Evolutionary conservation across 2,329 filamentous ascomycete species (phyloP).

Genomic region (Botryotinia calthae): DNA sequence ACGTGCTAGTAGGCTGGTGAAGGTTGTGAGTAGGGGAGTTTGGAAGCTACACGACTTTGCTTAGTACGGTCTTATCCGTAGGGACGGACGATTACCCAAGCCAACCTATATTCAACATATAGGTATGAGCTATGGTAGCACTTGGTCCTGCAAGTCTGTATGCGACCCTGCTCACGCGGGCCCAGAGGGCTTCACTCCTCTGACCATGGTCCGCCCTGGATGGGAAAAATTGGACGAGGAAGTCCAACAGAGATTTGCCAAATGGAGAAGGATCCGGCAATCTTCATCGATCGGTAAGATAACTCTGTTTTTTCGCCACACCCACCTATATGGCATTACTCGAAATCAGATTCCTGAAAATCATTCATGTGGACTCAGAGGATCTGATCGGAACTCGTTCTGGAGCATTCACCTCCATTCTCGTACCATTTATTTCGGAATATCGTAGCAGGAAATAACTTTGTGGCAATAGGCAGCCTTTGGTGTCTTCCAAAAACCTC

Average conservation of each 20-base stretch:
- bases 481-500: too few relatives aligned
- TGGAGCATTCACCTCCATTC: too few relatives aligned
- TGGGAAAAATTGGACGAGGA: not conserved
- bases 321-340: not conserved
- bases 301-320: not conserved
- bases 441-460: too few relatives aligned
- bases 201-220: not conserved
- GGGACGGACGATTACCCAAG: not conserved
- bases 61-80: not conserved
- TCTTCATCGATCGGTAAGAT: not conserved
- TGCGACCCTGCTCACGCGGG: not conserved
- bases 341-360: not conserved
- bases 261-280: not conserved
- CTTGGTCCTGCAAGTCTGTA: fast-evolving
- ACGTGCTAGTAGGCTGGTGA: too few relatives aligned
- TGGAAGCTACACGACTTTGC: not conserved
- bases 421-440: conserved; percentile 20
- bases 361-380: not conserved
- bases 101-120: not conserved
- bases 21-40: not conserved
- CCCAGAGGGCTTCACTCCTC: not conserved
- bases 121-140: not conserved
- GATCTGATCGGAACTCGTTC: not conserved
- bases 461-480: too few relatives aligned
- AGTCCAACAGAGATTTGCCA: not conserved